A percentile compares a stretch with the other conserved stretches of the same genome.
Evolutionary conservation across 2,329 filamentous ascomycete species (phyloP).

Genomic region (Arachnomyces sp.): DNA sequence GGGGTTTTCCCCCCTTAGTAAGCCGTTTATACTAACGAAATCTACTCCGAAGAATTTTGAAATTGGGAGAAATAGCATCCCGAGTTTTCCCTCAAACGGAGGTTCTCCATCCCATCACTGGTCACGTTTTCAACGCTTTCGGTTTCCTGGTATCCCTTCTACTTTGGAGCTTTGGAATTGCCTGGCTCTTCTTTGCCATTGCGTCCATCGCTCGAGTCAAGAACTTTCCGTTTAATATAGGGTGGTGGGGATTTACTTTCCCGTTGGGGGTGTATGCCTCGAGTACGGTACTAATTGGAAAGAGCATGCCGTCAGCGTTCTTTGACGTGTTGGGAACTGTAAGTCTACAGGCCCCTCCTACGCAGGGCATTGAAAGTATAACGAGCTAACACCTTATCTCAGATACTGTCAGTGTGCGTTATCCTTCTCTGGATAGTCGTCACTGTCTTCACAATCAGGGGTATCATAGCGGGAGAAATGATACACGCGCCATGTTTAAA

Average conservation of each 20-base stretch:
- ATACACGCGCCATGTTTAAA: conserved; percentile 49
- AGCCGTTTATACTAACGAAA: conserved; percentile 6
- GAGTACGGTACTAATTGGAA: conserved; percentile 35
- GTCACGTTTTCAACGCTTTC: conserved; percentile 25
- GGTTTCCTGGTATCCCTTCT: conserved; percentile 30
- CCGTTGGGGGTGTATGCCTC: conserved; percentile 50
- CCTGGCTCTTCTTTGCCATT: conserved; percentile 34
- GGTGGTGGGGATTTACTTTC: conserved; percentile 56
- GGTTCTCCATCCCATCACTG: conserved; percentile 23
- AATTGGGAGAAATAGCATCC: conserved; percentile 42
- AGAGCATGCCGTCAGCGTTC: conserved; percentile 47
- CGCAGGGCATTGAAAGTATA: background rate
- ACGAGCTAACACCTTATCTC: conserved; percentile 1
- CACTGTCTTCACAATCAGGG: conserved; percentile 40
- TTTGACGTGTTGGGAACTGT: conserved; percentile 49
- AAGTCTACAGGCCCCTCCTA: conserved; percentile 9
- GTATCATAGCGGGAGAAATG: conserved; percentile 41
- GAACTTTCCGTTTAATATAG: conserved; percentile 52
- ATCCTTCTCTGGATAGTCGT: conserved; percentile 50
- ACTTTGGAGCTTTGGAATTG: conserved; percentile 32
- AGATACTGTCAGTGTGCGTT: conserved; percentile 44
- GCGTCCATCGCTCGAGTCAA: conserved; percentile 26
- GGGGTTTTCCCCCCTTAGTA: background rate
- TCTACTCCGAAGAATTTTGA: conserved; percentile 31
- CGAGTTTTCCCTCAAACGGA: conserved; percentile 26